A percentile compares a stretch with the other conserved stretches of the same genome.
Evolutionary conservation across 371 early-diverging fungal species (phyloP).

Genomic region (Mortierella polycephala): DNA sequence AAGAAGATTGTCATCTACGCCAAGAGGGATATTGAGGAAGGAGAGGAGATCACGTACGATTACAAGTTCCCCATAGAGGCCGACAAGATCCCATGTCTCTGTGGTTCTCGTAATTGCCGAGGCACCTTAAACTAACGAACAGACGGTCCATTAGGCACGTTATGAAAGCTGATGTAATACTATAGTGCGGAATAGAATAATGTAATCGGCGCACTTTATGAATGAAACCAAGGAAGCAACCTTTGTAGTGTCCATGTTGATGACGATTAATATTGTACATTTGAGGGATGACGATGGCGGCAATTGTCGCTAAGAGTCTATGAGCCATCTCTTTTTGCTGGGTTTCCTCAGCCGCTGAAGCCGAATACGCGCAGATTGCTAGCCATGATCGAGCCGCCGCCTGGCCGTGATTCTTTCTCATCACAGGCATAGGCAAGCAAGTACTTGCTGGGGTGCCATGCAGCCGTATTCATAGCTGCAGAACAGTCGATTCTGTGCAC

Average conservation of each 20-base stretch:
- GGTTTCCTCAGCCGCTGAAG: conserved; percentile 18
- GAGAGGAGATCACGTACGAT: conserved; percentile 99
- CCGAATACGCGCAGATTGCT: conserved; percentile 52
- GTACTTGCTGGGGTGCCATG: conserved; percentile 87
- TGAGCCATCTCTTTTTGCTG: too few species aligned
- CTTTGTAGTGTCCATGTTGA: neutral
- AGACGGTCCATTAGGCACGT: too few species aligned
- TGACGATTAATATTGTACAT: neutral
- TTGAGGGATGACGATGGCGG: neutral
- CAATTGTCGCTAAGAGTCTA: neutral
- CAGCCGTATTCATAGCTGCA: conserved; percentile 82
- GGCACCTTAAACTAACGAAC: conserved; percentile 66
- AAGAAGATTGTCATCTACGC: conserved; percentile 96
- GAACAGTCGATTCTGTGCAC: conserved; percentile 74
- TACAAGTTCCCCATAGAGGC: conserved; percentile 97
- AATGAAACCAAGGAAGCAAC: neutral
- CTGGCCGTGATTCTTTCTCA: conserved; percentile 56
- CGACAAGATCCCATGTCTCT: conserved; percentile 94
- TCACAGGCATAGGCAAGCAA: conserved; percentile 88
- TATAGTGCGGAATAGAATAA: neutral
- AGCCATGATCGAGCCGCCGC: conserved; percentile 21
- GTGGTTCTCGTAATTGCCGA: conserved; percentile 86
- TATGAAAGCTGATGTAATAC: too few species aligned
- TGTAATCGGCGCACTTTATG: neutral
- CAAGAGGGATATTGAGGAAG: conserved; percentile 86